Conservation (phyloP, 495 filamentous ascomycete genomes). For the Penicillium mononematosum region DNA sequence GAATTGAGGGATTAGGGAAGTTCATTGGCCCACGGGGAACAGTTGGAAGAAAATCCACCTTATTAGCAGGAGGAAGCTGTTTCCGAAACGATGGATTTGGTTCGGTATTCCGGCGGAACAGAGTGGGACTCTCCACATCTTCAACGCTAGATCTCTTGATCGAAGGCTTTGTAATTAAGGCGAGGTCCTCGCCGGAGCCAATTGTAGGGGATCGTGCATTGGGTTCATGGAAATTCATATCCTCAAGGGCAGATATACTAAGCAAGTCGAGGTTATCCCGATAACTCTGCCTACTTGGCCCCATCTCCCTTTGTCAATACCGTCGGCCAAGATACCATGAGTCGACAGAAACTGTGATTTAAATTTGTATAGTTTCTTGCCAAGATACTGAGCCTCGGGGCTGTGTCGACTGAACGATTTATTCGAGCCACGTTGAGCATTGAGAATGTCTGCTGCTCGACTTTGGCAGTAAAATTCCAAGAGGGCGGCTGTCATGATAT, state of each 20-base stretch:
- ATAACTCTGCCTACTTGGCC: slow-evolving; percentile 41
- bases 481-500: slow-evolving; percentile 45
- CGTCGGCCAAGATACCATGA: slow-evolving; percentile 42
- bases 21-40: slow-evolving; percentile 25
- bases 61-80: slow-evolving; percentile 20
- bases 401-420: slow-evolving; percentile 41
- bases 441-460: slow-evolving; percentile 47
- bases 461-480: slow-evolving; percentile 48
- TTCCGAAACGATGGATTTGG: slow-evolving; percentile 19
- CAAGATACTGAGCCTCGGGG: slow-evolving; percentile 44
- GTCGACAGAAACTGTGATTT: slow-evolving; percentile 43
- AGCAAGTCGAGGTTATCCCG: slow-evolving; percentile 46
- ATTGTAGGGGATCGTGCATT: slow-evolving; percentile 17
- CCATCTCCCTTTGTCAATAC: slow-evolving; percentile 36
- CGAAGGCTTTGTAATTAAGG: slow-evolving; percentile 24
- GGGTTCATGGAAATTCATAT: slow-evolving; percentile 30
- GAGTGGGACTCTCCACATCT: slow-evolving; percentile 10
- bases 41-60: slow-evolving; percentile 23
- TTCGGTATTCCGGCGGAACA: slow-evolving; percentile 12
- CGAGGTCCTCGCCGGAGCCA: slow-evolving; percentile 22
- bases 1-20: slow-evolving; percentile 25
- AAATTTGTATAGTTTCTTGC: slow-evolving; percentile 42
- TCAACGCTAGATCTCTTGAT: slow-evolving; percentile 9
- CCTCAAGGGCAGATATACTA: slow-evolving; percentile 38
- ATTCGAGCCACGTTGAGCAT: slow-evolving; percentile 36